Percentiles rank a stretch among this genome's conserved stretches.
Evolutionary conservation across 2,329 filamentous ascomycete species (phyloP).

Genomic region (Paecilomyces sp.): DNA sequence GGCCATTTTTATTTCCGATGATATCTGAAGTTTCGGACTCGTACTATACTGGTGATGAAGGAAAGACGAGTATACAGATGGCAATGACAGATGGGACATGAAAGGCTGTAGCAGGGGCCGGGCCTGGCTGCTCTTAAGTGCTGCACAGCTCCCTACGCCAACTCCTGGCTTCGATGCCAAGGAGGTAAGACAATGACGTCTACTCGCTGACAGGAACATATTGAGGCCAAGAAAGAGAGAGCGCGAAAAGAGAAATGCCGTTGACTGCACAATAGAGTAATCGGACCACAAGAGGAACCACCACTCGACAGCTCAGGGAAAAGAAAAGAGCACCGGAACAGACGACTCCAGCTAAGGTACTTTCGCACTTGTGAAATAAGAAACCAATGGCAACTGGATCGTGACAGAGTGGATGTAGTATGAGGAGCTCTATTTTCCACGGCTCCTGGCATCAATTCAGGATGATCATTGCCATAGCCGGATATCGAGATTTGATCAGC

Average conservation of each 20-base stretch:
- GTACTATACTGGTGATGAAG: neutral
- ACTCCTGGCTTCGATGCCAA: neutral
- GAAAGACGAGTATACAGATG: neutral
- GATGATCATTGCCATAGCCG: neutral
- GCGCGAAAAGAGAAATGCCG: neutral
- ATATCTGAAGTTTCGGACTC: neutral
- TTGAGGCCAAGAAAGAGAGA: neutral
- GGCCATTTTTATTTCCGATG: slow-evolving; percentile 28
- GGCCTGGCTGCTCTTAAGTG: neutral
- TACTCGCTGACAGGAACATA: neutral
- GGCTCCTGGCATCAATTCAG: neutral
- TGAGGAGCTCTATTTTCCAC: neutral
- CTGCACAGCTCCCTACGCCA: slow-evolving; percentile 5
- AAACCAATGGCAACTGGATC: neutral
- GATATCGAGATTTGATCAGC: neutral
- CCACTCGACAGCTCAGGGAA: neutral
- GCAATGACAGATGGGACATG: neutral
- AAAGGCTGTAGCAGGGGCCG: neutral
- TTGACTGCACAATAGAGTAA: neutral
- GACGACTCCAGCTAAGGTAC: neutral
- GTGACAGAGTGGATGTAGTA: neutral
- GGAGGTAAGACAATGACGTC: neutral
- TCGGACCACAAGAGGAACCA: neutral
- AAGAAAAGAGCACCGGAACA: neutral
- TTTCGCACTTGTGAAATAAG: neutral